Evolutionary conservation across 2,329 filamentous ascomycete genomes (phyloP).

Genomic region (Cladosporium sp.): DNA sequence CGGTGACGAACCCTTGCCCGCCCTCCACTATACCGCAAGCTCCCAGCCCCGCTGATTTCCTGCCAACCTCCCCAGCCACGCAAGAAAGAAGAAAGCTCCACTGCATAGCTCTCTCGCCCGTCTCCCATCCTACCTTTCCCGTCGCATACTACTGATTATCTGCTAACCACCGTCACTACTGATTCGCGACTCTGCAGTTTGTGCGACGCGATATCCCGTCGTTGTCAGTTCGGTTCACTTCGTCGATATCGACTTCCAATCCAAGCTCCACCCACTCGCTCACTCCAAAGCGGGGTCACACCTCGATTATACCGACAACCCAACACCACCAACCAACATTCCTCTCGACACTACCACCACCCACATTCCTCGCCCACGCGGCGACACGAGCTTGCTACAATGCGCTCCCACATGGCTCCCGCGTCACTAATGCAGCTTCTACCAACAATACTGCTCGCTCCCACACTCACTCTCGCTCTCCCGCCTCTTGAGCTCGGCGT

Average conservation of each 20-base stretch:
- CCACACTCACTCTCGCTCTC: conserved; percentile 28
- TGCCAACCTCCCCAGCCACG: conserved; percentile 13
- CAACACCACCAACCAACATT: conserved; percentile 7
- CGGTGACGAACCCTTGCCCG: neutral
- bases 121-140: neutral
- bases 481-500: conserved; percentile 34
- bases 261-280: conserved; percentile 3
- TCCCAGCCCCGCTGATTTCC: conserved; percentile 5
- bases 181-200: conserved; percentile 1
- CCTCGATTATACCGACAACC: neutral
- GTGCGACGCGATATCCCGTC: conserved; percentile 1
- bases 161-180: conserved; percentile 6
- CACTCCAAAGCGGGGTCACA: conserved; percentile 11
- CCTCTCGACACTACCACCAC: conserved; percentile 18
- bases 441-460: conserved; percentile 32
- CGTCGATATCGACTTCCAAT: conserved; percentile 1
- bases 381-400: conserved; percentile 22
- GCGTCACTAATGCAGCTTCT: conserved; percentile 32
- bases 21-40: neutral
- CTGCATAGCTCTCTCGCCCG: conserved; percentile 1
- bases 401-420: conserved; percentile 30
- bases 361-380: conserved; percentile 28
- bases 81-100: conserved; percentile 1
- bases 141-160: conserved; percentile 2
- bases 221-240: neutral